Percentiles rank a stretch among this genome's conserved stretches.
Evolutionary conservation across 2,329 filamentous ascomycete genomes (phyloP).

Genomic region (Aspergillus spinulosporus): DNA sequence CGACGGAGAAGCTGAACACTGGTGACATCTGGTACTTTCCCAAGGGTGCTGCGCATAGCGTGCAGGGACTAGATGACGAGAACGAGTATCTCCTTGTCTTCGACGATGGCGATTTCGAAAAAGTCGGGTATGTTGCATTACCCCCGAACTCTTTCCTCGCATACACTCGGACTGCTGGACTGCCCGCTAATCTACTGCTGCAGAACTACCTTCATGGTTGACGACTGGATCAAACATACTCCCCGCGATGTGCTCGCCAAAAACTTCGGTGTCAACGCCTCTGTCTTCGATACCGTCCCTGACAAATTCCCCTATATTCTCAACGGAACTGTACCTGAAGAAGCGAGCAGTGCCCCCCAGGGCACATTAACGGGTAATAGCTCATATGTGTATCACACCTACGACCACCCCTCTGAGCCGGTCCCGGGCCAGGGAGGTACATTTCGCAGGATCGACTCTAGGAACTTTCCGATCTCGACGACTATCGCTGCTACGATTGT

Average conservation of each 20-base stretch:
- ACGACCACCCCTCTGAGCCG: conserved; percentile 56
- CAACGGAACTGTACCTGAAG: conserved; percentile 55
- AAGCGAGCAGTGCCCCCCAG: conserved; percentile 46
- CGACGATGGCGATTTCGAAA: conserved; percentile 67
- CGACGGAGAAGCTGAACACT: conserved; percentile 54
- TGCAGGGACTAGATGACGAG: conserved; percentile 63
- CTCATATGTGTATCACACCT: conserved; percentile 63
- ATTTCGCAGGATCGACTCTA: conserved; percentile 65
- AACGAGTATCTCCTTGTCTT: conserved; percentile 69
- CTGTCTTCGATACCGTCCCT: conserved; percentile 61
- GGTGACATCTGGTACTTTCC: conserved; percentile 70
- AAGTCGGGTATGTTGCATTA: conserved; percentile 50
- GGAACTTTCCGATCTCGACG: conserved; percentile 65
- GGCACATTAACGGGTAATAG: conserved; percentile 56
- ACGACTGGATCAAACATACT: conserved; percentile 65
- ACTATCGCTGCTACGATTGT: conserved; percentile 67
- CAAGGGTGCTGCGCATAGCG: conserved; percentile 63
- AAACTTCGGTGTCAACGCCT: conserved; percentile 65
- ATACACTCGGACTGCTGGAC: not conserved
- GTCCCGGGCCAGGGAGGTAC: conserved; percentile 59
- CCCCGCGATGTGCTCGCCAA: conserved; percentile 63
- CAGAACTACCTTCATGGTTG: conserved; percentile 69
- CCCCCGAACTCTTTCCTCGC: not conserved
- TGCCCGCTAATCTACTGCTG: no score
- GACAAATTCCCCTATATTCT: conserved; percentile 62